Percentiles rank a stretch among this genome's conserved stretches.
phyloP scores from a whole-genome alignment of 1,284 basidiomycete genomes.

The Microbotryum silenes-acaulis region DNA sequence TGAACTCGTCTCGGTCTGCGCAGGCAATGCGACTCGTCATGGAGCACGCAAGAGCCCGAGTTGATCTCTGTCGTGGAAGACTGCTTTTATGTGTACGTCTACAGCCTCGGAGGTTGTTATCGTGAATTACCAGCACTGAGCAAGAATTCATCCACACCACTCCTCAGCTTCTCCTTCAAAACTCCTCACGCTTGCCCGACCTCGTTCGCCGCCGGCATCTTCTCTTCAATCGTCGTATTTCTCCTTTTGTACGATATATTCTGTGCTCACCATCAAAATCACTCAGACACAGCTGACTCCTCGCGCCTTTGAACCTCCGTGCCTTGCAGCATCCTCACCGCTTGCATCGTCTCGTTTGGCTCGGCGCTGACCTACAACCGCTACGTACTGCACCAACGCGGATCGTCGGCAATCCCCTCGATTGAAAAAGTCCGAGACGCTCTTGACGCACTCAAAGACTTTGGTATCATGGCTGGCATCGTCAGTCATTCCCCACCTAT shows the following conservation, averaged over 20 bases:
- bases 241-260: constrained; percentile 14
- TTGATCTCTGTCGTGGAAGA: constrained; percentile 14
- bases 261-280: constrained; percentile 18
- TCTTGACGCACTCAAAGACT: constrained; percentile 70
- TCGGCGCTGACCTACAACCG: constrained; percentile 60
- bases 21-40: constrained; percentile 56
- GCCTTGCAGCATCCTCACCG: constrained; percentile 47
- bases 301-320: neutral
- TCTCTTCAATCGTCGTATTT: constrained; percentile 51
- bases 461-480: constrained; percentile 50
- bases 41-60: constrained; percentile 65
- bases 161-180: constrained; percentile 13
- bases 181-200: constrained; percentile 17
- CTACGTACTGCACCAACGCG: constrained; percentile 55
- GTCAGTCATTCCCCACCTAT: constrained; percentile 2
- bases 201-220: constrained; percentile 52
- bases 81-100: constrained; percentile 23
- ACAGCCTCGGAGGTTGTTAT: no score
- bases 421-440: constrained; percentile 50
- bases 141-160: neutral
- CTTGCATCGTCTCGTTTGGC: constrained; percentile 54
- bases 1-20: constrained; percentile 54
- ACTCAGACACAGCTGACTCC: neutral
- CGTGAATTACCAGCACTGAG: neutral
- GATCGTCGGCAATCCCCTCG: constrained; percentile 57